These are phyloP conservation scores for Trichoderma reesei DNA, from an alignment of 495 filamentous ascomycete species.

Conservation along the genomic window DNA sequence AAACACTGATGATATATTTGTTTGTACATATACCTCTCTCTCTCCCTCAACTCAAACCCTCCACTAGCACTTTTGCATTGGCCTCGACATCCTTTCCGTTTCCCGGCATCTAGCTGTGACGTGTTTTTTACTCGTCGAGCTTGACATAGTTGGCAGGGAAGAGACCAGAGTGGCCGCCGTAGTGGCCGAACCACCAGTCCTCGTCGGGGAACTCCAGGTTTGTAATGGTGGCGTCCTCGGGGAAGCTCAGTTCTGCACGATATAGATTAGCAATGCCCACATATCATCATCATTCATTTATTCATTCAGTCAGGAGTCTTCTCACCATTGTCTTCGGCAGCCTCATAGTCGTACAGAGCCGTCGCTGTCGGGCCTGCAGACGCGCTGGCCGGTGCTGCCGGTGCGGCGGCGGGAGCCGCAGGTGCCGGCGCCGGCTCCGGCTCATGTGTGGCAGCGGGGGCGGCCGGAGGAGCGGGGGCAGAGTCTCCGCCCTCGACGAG, in stretches of 20 bases:
- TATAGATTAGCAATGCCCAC: constrained; percentile 15
- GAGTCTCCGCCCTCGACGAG: constrained; percentile 51
- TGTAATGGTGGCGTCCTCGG: constrained; percentile 72
- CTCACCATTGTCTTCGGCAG: constrained; percentile 84
- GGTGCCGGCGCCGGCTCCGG: constrained; percentile 20
- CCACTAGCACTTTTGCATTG: too few species aligned
- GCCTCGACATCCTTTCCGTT: too few species aligned
- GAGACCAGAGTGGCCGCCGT: constrained; percentile 67
- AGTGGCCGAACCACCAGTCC: constrained; percentile 95
- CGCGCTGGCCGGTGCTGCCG: constrained; percentile 19
- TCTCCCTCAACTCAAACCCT: background rate
- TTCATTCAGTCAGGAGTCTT: background rate
- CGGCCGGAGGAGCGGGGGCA: constrained; percentile 17
- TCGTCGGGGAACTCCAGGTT: constrained; percentile 85
- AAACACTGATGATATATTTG: background rate
- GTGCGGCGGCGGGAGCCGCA: constrained; percentile 20
- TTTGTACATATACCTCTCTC: background rate
- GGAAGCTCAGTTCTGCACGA: constrained; percentile 66
- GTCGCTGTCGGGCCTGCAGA: constrained; percentile 55
- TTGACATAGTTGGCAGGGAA: constrained; percentile 85
- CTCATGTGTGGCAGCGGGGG: constrained; percentile 4
- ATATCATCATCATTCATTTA: background rate
- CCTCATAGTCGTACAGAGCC: constrained; percentile 93
- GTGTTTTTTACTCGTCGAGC: constrained; percentile 41
- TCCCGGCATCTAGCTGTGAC: too few species aligned